Evolutionary conservation across 2,329 filamentous ascomycete genomes (phyloP).

Genomic region (Colletotrichum sp.): DNA sequence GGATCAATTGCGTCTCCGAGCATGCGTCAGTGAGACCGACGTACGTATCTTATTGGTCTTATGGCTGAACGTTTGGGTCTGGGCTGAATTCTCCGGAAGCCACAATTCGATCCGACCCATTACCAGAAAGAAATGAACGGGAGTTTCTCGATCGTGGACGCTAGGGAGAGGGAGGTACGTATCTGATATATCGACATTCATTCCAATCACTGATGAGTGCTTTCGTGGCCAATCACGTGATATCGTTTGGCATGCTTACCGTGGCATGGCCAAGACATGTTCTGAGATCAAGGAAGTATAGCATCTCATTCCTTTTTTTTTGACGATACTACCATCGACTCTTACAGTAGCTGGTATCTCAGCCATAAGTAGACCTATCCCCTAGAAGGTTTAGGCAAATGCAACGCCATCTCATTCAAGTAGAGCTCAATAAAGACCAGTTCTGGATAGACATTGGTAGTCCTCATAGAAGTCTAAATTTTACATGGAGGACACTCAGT

Average conservation of each 20-base stretch:
- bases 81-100: neutral
- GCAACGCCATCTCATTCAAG: neutral
- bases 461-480: neutral
- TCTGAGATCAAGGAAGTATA: neutral
- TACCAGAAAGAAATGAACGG: neutral
- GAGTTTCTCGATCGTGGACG: neutral
- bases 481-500: neutral
- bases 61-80: neutral
- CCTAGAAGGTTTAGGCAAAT: neutral
- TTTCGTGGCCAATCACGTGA: neutral
- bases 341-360: neutral
- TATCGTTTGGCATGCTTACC: neutral
- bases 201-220: neutral
- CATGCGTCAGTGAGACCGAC: neutral
- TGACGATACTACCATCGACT: neutral
- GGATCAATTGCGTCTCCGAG: neutral
- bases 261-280: accelerated
- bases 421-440: neutral
- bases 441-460: neutral
- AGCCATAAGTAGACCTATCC: neutral
- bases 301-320: neutral
- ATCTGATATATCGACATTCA: neutral
- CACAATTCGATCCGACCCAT: neutral
- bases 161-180: neutral
- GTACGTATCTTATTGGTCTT: neutral